phyloP scores from a whole-genome alignment of 352 stramenopile genomes.

The Phytophthora sansomeana region DNA sequence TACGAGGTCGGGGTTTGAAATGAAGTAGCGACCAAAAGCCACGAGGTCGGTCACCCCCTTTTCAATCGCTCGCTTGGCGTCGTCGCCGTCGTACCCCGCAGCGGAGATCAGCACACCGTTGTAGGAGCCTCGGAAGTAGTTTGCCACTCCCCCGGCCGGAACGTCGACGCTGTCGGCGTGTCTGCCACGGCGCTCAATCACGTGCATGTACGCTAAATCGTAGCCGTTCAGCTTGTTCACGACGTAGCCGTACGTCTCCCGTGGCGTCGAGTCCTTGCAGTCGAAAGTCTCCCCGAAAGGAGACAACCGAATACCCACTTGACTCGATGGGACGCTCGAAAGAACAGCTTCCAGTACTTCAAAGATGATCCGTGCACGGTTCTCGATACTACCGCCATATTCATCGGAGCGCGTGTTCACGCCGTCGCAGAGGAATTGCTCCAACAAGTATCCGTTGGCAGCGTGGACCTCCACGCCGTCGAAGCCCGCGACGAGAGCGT shows the following conservation, averaged over 20 bases:
- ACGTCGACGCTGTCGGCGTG: slow-evolving; percentile 14
- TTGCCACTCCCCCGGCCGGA: slow-evolving; percentile 37
- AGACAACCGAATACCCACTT: slow-evolving; percentile 17
- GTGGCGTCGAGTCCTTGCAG: slow-evolving; percentile 33
- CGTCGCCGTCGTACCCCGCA: slow-evolving; percentile 34
- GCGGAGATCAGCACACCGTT: slow-evolving; percentile 46
- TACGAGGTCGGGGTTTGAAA: slow-evolving; percentile 59
- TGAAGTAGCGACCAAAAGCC: slow-evolving; percentile 55
- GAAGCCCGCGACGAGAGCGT: slow-evolving; percentile 80
- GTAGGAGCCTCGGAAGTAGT: slow-evolving; percentile 47
- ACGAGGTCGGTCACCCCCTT: slow-evolving; percentile 42
- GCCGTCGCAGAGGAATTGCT: slow-evolving; percentile 79
- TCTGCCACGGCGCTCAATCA: slow-evolving; percentile 45
- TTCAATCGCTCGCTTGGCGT: slow-evolving; percentile 33
- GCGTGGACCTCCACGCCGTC: slow-evolving; percentile 89
- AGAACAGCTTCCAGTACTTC: slow-evolving; percentile 55
- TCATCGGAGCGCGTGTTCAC: slow-evolving; percentile 76
- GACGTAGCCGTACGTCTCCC: slow-evolving; percentile 36
- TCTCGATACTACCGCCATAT: slow-evolving; percentile 79
- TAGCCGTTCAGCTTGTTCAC: slow-evolving; percentile 26
- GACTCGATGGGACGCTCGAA: slow-evolving; percentile 20
- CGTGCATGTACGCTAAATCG: slow-evolving; percentile 48
- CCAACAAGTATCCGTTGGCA: slow-evolving; percentile 91
- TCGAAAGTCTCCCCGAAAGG: slow-evolving; percentile 37
- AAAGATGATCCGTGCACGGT: slow-evolving; percentile 65